Evolutionary conservation across 805 yeast genomes (phyloP).

Genomic region (Candida wancherniae): DNA sequence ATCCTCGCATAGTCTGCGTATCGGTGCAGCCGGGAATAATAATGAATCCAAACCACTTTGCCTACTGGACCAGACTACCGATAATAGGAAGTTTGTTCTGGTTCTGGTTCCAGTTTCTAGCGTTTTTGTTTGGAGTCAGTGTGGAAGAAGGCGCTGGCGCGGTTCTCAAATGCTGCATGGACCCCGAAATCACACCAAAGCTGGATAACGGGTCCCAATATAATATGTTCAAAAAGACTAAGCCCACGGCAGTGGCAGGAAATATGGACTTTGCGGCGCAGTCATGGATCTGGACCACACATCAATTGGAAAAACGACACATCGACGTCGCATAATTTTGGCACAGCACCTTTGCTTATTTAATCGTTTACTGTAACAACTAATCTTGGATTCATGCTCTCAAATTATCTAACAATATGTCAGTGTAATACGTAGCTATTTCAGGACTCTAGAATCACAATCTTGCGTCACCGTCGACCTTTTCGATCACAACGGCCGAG

Average conservation of each 20-base stretch:
- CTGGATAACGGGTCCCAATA: conserved; percentile 67
- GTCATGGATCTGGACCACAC: conserved; percentile 78
- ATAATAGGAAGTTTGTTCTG: conserved; percentile 72
- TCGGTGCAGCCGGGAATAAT: conserved; percentile 83
- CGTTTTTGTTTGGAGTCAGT: conserved; percentile 63
- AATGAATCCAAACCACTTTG: conserved; percentile 72
- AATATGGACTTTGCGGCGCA: conserved; percentile 56
- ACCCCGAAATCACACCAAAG: conserved; percentile 43
- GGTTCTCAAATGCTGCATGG: conserved; percentile 57
- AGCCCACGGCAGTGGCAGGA: conserved; percentile 55
- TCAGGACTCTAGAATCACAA: conserved; percentile 20
- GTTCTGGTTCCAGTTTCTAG: conserved; percentile 66
- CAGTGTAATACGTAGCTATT: background rate
- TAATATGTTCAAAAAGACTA: conserved; percentile 41
- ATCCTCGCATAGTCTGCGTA: conserved; percentile 60
- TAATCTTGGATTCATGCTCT: too few species aligned
- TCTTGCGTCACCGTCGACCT: conserved; percentile 37
- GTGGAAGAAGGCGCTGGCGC: conserved; percentile 69
- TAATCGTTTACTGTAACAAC: too few species aligned
- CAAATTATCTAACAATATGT: background rate
- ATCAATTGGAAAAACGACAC: conserved; percentile 49
- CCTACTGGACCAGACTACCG: conserved; percentile 75
- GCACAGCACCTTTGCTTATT: too few species aligned
- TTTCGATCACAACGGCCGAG: conserved; percentile 83
- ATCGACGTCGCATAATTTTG: conserved; percentile 22